Base-by-base conservation (phyloP, 2,329 filamentous ascomycete species). In the Fusarium guadeloupense region DNA sequence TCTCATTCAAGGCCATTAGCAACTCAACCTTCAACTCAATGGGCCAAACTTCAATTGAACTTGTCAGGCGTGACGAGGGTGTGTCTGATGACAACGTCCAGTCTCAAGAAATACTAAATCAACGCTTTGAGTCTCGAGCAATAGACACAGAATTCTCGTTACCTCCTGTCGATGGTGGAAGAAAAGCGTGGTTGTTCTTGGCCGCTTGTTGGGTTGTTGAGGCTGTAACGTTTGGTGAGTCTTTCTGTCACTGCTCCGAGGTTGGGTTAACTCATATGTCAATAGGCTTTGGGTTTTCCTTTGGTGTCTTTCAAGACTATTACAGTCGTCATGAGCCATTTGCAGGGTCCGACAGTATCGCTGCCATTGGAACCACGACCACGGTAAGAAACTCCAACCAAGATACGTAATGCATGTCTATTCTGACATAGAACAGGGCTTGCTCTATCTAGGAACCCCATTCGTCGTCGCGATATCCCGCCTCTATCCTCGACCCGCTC, bases 261-360 rank as follows among this genome's bases (percentile, higher is more conserved):
- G n/a, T n/a, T n/a, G n/a, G n/a, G 1, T 21, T 38, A 8, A 45
- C 6, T 34, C 1, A 37, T 16, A 5, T 1, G 1, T 16, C 3
- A 30, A 5, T 5, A 88, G 86, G 86, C 2, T 88, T 89, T 47
- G 83, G 85, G 1, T 85, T 86, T 52, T 80, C 85, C 1, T 90
- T 86, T 66, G 88, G 87, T 31, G 81, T 90, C 21, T 89, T 90
- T 66, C 86, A 89, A 68, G 80, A 85, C 38, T 87, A 88, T 72
- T 90, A 90, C 71, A 81, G 77, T 23, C 80, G 77, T 2, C 79
- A 86, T 44, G 78, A 79, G 9, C 82, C 84, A 3, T 89, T 89
- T 51, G 73, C 74, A 5, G 77, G 78, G 3, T 76, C 78, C 0
- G 75, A 77, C 34, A 77, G 78, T 38, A 83, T 89, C 26, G 79